Base-by-base conservation (phyloP, 108 stramenopile genomes). In the Skeletonema marinoi region DNA sequence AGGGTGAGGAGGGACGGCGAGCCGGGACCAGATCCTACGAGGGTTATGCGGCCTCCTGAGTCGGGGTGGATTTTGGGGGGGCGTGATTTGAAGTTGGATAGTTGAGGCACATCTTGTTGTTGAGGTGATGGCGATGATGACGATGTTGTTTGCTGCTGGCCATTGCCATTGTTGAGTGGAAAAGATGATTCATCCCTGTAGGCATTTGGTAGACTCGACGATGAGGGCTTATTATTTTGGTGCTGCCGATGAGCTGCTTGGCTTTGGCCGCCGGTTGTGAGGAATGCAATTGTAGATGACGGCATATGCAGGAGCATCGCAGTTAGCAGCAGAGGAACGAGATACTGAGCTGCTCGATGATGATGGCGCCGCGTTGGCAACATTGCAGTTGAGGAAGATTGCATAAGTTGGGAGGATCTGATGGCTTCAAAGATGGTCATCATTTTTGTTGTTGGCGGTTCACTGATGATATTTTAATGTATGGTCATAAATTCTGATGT, bases 1-100 rank as follows among this genome's bases (percentile, higher is more conserved):
- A 98, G 41, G 9, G 98, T 99, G 30, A 99, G 87, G 3, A 99
- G 80, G 14, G 97, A 95, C 1, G 97, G 98, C 76, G 97, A 95
- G 16, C 98, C 98, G 0, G 97, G 97, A 6, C 97, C 97, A 0
- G 96, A 89, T 60, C 97, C 97, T 9, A 98, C 86, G 68, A 98
- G 84, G 0, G 93, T 94, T 5, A 95, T 69, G 9, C 73, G 73
- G 1, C 93, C 93, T 44, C 91, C 91, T 74, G 89, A 91, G 32
- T 50, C 19, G 8, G 80, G 80, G 6, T 70, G 68, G 35, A 60
- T 33, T 58, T 59, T 29, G 46, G 74, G 66, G 1, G 74, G 74
- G 19, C 51, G 51, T 5, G n/a, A 16, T 17, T 50, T 50, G 16
- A 3, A 3, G 19, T 10, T 16, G 48, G 16, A 17, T 50, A 3